These are phyloP conservation scores for Aspergillus bridgeri DNA, from an alignment of 495 filamentous ascomycete genomes.

Conservation along the genomic window DNA sequence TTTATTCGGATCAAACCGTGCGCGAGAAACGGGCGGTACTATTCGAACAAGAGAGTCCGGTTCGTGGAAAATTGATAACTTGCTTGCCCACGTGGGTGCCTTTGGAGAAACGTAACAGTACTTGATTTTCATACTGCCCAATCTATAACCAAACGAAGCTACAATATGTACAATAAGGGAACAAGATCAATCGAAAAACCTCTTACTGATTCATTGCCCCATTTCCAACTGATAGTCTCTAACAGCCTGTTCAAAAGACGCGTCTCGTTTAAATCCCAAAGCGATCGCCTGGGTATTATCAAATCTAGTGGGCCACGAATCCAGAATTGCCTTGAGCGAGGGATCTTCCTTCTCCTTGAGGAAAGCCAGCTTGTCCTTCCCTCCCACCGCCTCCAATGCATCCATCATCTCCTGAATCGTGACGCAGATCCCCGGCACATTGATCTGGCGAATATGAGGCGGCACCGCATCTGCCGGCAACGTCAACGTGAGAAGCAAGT, in stretches of 20 bases:
- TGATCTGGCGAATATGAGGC: conserved; percentile 57
- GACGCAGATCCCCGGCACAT: conserved; percentile 67
- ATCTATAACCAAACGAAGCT: background rate
- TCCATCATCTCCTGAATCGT: conserved; percentile 71
- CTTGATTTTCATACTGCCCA: no score
- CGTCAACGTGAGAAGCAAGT: conserved; percentile 57
- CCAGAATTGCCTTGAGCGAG: conserved; percentile 58
- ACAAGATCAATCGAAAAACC: background rate
- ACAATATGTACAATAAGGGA: background rate
- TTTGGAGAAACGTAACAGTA: no score
- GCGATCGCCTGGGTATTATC: conserved; percentile 55
- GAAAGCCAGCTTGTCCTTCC: conserved; percentile 58
- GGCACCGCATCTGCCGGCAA: conserved; percentile 50
- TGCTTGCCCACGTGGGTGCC: no score
- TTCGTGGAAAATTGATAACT: no score
- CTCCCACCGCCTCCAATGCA: conserved; percentile 61
- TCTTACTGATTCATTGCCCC: conserved; percentile 5
- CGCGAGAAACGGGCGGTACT: no score
- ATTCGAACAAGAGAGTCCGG: no score
- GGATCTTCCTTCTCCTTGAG: conserved; percentile 60
- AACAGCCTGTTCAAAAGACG: conserved; percentile 54
- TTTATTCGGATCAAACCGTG: no score
- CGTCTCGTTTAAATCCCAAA: conserved; percentile 57
- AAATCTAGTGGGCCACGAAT: conserved; percentile 66
- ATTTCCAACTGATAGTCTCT: conserved; percentile 46